Evolutionary conservation across 495 filamentous ascomycete genomes (phyloP).

Genomic region (Aspergillus sparsus): DNA sequence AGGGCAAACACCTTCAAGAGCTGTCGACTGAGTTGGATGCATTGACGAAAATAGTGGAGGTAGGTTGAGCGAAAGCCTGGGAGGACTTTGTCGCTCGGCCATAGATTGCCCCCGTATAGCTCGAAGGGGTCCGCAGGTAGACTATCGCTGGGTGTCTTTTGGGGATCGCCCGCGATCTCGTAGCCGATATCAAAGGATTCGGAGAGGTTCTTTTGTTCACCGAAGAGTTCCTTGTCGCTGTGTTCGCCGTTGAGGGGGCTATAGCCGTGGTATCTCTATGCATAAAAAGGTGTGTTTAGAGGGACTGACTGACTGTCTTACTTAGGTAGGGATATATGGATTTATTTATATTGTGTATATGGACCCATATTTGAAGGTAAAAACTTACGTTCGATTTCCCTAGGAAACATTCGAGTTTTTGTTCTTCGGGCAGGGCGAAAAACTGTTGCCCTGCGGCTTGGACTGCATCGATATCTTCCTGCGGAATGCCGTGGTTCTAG

Average conservation of each 20-base stretch:
- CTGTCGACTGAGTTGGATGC: conserved; percentile 33
- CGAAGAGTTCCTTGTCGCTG: conserved; percentile 21
- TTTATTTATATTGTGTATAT: no score
- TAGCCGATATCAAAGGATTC: conserved; percentile 48
- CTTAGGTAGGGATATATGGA: no score
- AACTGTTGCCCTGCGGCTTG: conserved; percentile 45
- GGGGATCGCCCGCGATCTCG: conserved; percentile 35
- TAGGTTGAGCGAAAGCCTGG: conserved; percentile 24
- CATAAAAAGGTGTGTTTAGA: not conserved
- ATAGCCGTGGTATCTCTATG: conserved; percentile 41
- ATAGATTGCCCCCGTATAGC: conserved; percentile 34
- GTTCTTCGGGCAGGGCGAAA: conserved; percentile 49
- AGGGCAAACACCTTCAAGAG: conserved; percentile 50
- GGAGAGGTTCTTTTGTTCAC: conserved; percentile 24
- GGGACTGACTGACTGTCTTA: no score
- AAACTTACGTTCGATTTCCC: conserved; percentile 36
- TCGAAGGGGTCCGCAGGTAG: conserved; percentile 25
- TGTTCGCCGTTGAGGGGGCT: conserved; percentile 33
- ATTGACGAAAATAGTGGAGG: conserved; percentile 30
- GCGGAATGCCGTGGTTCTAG: conserved; percentile 42
- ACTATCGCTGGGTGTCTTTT: conserved; percentile 20
- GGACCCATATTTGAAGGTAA: no score
- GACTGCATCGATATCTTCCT: conserved; percentile 35
- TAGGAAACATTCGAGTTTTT: conserved; percentile 47
- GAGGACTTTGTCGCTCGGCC: conserved; percentile 27